Percentiles rank a stretch among this genome's conserved stretches.
phyloP scores from a whole-genome alignment of 1,139 yeast genomes.

The Pichia cactophila region DNA sequence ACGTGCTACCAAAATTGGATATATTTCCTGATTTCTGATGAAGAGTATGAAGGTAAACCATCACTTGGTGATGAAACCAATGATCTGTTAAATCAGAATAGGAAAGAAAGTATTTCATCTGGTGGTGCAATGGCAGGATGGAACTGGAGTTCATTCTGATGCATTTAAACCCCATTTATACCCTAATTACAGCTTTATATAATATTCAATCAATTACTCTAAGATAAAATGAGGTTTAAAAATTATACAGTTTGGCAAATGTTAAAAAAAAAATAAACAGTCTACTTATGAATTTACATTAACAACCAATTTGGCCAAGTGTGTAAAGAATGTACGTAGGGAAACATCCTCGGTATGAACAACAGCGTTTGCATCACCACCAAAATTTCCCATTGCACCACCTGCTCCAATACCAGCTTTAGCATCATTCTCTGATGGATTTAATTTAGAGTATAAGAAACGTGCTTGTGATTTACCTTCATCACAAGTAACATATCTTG shows the following conservation, averaged over 20 bases:
- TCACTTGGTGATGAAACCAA: conserved; percentile 3
- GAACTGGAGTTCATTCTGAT: conserved; percentile 65
- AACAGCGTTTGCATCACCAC: conserved; percentile 51
- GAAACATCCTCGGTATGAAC: conserved; percentile 94
- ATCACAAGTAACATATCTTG: conserved; percentile 92
- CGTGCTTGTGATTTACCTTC: conserved; percentile 98
- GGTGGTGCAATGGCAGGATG: conserved; percentile 59
- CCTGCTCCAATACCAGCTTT: conserved; percentile 37
- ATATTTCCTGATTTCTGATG: conserved; percentile 21
- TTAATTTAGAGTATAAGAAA: conserved; percentile 86
- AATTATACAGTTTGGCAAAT: background rate
- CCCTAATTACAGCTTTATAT: background rate
- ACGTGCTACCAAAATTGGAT: conserved; percentile 22
- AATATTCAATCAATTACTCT: background rate
- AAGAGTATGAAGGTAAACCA: conserved; percentile 19
- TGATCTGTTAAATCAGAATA: conserved; percentile 11
- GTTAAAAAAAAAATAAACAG: background rate
- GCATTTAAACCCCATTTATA: background rate
- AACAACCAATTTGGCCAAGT: conserved; percentile 77
- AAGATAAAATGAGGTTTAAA: too few relatives aligned
- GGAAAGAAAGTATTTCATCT: conserved; percentile 16
- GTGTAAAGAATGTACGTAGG: conserved; percentile 85
- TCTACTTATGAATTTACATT: conserved; percentile 21
- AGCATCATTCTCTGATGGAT: conserved; percentile 74
- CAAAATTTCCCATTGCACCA: conserved; percentile 30